Percentiles rank a stretch among this genome's conserved stretches.
Conservation (phyloP, 495 filamentous ascomycete species). For the Penicillium alfredii region DNA sequence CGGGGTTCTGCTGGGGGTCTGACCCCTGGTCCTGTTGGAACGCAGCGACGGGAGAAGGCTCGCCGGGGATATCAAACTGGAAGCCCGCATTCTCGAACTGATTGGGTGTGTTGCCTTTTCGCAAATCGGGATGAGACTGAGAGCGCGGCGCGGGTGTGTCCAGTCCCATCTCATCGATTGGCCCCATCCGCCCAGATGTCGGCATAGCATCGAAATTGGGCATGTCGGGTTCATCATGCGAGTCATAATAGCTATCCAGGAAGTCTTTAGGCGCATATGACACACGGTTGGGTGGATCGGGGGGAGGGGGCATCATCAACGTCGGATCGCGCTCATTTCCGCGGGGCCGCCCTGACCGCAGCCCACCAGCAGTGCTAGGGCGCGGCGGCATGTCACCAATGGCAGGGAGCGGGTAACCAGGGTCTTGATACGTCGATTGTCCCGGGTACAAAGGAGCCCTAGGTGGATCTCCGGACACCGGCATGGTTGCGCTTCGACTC, state of each 20-base stretch:
- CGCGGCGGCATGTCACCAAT: constrained; percentile 18
- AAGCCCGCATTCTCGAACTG: constrained; percentile 46
- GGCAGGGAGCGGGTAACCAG: constrained; percentile 13
- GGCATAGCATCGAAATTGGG: constrained; percentile 70
- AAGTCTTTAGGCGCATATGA: constrained; percentile 31
- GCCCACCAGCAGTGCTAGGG: constrained; percentile 24
- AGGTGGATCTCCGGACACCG: constrained; percentile 14
- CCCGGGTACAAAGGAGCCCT: constrained; percentile 24
- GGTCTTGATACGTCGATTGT: constrained; percentile 30
- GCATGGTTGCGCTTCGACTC: constrained; percentile 37
- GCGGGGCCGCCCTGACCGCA: constrained; percentile 12
- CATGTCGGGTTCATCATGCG: constrained; percentile 50
- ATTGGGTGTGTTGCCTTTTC: constrained; percentile 44
- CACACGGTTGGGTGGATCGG: constrained; percentile 18
- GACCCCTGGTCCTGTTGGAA: constrained; percentile 32
- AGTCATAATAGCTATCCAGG: constrained; percentile 38
- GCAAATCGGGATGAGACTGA: constrained; percentile 64
- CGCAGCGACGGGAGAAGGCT: constrained; percentile 47
- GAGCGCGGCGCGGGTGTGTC: constrained; percentile 42
- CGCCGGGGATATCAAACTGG: constrained; percentile 65
- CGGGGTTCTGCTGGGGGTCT: constrained; percentile 44
- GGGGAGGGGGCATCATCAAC: constrained; percentile 9
- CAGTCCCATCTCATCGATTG: constrained; percentile 48
- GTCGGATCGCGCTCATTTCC: constrained; percentile 14
- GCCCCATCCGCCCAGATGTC: constrained; percentile 23